These are phyloP conservation scores for Pouteria glomerata DNA, from an alignment of 148 eudicot genomes.

Conservation along the genomic window DNA sequence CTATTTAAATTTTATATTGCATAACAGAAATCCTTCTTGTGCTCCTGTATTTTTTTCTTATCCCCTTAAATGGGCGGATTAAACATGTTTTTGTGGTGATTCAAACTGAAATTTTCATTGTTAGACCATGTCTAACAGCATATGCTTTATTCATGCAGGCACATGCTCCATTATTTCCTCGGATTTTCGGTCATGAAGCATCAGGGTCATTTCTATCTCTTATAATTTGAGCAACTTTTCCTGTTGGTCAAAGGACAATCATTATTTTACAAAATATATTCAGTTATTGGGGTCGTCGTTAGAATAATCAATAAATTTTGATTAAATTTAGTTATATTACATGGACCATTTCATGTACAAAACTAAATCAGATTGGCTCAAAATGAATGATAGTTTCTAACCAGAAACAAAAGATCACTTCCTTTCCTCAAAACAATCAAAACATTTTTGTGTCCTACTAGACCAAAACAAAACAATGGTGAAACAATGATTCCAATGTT, in stretches of 20 bases:
- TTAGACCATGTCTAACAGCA: slow-evolving; percentile 2
- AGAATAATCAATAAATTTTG: no score
- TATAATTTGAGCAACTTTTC: background rate
- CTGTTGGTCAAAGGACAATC: background rate
- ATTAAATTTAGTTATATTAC: no score
- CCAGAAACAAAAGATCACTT: no score
- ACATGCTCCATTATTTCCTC: slow-evolving; percentile 62
- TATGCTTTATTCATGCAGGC: slow-evolving; percentile 47
- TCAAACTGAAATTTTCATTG: background rate
- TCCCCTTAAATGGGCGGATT: background rate
- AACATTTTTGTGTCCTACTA: no score
- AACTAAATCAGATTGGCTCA: background rate
- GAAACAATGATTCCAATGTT: no score
- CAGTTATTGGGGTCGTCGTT: background rate
- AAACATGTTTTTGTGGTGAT: background rate
- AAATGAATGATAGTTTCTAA: background rate
- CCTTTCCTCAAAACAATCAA: no score
- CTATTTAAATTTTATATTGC: background rate
- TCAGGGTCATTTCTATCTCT: slow-evolving; percentile 53
- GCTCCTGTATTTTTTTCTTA: background rate
- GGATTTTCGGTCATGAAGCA: slow-evolving; percentile 98
- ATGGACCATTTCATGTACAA: background rate
- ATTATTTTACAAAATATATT: background rate
- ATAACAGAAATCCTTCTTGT: background rate
- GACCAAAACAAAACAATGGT: no score